Conservation (phyloP, 805 yeast genomes). For the Yarrowia sp. region DNA sequence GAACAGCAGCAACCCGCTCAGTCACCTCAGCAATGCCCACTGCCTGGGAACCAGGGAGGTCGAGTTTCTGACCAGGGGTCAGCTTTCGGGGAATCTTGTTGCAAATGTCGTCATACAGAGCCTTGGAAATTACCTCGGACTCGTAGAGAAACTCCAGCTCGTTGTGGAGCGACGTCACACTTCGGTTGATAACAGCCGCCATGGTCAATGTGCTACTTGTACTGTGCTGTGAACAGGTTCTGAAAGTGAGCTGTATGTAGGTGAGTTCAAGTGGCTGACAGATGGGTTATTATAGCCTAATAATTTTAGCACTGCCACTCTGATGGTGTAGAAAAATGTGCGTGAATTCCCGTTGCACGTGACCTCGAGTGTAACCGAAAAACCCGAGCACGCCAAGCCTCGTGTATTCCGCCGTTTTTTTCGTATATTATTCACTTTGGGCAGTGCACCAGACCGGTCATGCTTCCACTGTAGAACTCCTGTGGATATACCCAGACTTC, state of each 20-base stretch:
- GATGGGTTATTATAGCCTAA: slow-evolving; percentile 14
- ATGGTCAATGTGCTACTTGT: slow-evolving; percentile 1
- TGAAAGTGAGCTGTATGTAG: neutral
- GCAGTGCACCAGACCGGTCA: no score
- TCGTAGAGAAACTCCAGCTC: slow-evolving; percentile 82
- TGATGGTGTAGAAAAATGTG: neutral
- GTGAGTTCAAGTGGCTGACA: slow-evolving; percentile 2
- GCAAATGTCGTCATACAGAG: slow-evolving; percentile 59
- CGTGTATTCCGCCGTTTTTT: no score
- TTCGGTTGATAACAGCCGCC: slow-evolving; percentile 63
- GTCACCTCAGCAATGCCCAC: slow-evolving; percentile 61
- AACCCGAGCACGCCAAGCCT: neutral
- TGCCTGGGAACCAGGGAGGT: slow-evolving; percentile 50
- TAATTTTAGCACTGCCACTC: slow-evolving; percentile 35
- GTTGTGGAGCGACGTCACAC: slow-evolving; percentile 73
- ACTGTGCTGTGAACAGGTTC: neutral
- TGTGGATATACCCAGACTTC: no score
- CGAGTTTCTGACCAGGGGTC: slow-evolving; percentile 38
- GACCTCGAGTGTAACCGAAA: neutral
- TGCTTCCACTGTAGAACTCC: no score
- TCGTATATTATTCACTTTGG: no score
- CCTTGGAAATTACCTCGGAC: slow-evolving; percentile 70
- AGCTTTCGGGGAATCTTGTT: slow-evolving; percentile 61
- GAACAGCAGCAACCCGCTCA: slow-evolving; percentile 47
- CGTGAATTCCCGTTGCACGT: slow-evolving; percentile 5